phyloP scores from a whole-genome alignment of 805 yeast genomes.

The Cyberlindnera euphorbiiphila region DNA sequence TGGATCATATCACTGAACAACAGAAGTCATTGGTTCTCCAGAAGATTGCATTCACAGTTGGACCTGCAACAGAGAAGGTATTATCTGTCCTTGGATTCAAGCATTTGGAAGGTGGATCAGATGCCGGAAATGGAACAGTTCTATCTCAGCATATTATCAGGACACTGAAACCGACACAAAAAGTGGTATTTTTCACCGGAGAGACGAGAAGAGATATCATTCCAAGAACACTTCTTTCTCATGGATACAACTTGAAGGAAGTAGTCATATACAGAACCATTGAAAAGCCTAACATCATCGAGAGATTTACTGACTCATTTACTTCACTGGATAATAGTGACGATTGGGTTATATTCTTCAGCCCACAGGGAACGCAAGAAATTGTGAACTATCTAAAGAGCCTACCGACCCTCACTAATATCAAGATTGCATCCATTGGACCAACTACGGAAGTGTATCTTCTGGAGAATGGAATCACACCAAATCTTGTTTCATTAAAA shows the following conservation, averaged over 20 bases:
- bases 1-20: slow-evolving; percentile 20
- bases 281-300: slow-evolving; percentile 42
- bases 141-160: slow-evolving; percentile 61
- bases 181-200: slow-evolving; percentile 77
- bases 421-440: slow-evolving; percentile 76
- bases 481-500: slow-evolving; percentile 60
- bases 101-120: slow-evolving; percentile 64
- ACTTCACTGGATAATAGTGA: slow-evolving; percentile 23
- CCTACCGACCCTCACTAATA: slow-evolving; percentile 8
- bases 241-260: slow-evolving; percentile 49
- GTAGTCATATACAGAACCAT: slow-evolving; percentile 67
- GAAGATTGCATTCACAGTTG: slow-evolving; percentile 78
- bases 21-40: slow-evolving; percentile 31
- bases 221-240: slow-evolving; percentile 51
- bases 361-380: slow-evolving; percentile 80
- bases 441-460: slow-evolving; percentile 82
- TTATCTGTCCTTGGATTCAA: slow-evolving; percentile 59
- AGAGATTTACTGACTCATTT: slow-evolving; percentile 31
- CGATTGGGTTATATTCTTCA: slow-evolving; percentile 81
- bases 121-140: slow-evolving; percentile 77
- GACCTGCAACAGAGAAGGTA: slow-evolving; percentile 77
- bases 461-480: slow-evolving; percentile 44
- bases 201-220: slow-evolving; percentile 77
- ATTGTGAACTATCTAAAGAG: slow-evolving; percentile 47
- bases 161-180: slow-evolving; percentile 15